phyloP scores from a whole-genome alignment of 1,284 basidiomycete genomes.

The Ustilago xerochloae region DNA sequence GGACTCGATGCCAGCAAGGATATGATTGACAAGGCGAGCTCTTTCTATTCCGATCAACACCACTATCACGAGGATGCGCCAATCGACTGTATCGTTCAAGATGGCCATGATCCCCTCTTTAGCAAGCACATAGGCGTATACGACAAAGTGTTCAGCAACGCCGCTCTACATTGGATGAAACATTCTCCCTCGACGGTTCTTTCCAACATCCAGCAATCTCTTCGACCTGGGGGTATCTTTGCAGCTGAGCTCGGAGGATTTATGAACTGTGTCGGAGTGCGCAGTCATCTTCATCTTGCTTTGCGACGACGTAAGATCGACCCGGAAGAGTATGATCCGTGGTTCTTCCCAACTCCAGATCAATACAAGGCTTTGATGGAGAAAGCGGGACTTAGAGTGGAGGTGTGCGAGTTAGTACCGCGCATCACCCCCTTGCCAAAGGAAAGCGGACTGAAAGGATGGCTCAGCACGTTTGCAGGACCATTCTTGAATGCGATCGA shows the following conservation, averaged over 20 bases:
- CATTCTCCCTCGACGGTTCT: constrained; percentile 9
- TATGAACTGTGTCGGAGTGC: constrained; percentile 38
- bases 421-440: constrained; percentile 25
- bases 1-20: constrained; percentile 35
- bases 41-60: neutral
- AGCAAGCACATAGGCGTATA: neutral
- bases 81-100: constrained; percentile 12
- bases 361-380: constrained; percentile 21
- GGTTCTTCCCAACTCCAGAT: constrained; percentile 33
- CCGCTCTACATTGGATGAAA: constrained; percentile 51
- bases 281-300: constrained; percentile 15
- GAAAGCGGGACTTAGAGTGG: constrained; percentile 23
- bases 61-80: neutral
- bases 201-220: neutral
- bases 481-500: constrained; percentile 35
- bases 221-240: constrained; percentile 20
- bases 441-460: constrained; percentile 23
- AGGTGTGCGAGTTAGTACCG: constrained; percentile 31
- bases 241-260: constrained; percentile 42
- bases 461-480: constrained; percentile 36
- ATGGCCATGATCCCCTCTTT: constrained; percentile 16
- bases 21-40: constrained; percentile 34
- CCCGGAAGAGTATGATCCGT: constrained; percentile 22
- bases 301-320: constrained; percentile 11
- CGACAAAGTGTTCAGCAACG: constrained; percentile 51